These are phyloP conservation scores for Dryadomyces sulphureus DNA, from an alignment of 2,329 filamentous ascomycete genomes.

Conservation along the genomic window DNA sequence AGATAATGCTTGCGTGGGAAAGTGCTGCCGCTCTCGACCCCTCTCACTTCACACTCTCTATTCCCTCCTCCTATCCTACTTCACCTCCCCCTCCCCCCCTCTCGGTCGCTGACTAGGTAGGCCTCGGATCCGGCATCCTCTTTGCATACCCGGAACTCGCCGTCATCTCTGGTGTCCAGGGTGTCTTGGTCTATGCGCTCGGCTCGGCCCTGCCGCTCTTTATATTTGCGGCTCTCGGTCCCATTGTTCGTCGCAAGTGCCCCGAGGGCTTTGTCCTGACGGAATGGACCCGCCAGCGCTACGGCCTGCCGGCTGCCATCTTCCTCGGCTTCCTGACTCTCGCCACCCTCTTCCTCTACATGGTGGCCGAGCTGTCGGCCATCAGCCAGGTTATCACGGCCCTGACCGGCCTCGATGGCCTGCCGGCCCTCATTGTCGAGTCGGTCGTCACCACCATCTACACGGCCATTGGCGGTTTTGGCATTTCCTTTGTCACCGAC, in stretches of 20 bases:
- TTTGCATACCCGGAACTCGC: conserved; percentile 73
- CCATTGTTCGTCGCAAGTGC: conserved; percentile 64
- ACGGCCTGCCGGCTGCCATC: conserved; percentile 52
- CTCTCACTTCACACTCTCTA: conserved; percentile 13
- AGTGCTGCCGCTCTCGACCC: conserved; percentile 65
- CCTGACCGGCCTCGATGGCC: conserved; percentile 57
- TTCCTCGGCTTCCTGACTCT: conserved; percentile 67
- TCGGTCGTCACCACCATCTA: conserved; percentile 69
- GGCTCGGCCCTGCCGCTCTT: conserved; percentile 58
- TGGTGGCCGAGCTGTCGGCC: conserved; percentile 72
- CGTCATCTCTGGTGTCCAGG: conserved; percentile 66
- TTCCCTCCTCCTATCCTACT: conserved; percentile 6
- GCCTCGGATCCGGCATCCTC: conserved; percentile 68
- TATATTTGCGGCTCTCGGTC: conserved; percentile 59
- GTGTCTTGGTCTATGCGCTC: conserved; percentile 61
- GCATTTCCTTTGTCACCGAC: conserved; percentile 72
- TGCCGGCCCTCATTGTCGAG: conserved; percentile 65
- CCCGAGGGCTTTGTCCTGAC: conserved; percentile 75
- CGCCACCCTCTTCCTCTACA: conserved; percentile 73
- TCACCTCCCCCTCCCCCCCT: conserved; percentile 7
- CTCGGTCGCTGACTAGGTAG: conserved; percentile 36
- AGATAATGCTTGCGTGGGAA: conserved; percentile 99
- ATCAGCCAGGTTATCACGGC: conserved; percentile 64
- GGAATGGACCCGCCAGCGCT: conserved; percentile 70
- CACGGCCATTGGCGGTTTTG: conserved; percentile 74